These are phyloP conservation scores for Pestalotiopsis sp. DNA, from an alignment of 2,329 filamentous ascomycete species.

Conservation along the genomic window DNA sequence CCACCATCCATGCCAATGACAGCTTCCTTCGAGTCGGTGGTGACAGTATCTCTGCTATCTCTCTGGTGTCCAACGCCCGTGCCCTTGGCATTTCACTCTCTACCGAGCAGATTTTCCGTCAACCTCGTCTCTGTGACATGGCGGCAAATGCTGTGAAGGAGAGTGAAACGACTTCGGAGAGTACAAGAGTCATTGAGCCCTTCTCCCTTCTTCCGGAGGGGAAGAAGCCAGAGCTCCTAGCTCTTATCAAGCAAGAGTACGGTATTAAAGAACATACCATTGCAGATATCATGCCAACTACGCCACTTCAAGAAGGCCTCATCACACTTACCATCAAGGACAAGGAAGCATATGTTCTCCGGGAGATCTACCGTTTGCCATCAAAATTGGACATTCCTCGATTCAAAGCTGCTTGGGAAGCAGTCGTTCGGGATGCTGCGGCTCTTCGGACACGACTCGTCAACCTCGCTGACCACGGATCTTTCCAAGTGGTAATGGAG, in stretches of 20 bases:
- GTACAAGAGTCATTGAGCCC: background rate
- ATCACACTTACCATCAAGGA: background rate
- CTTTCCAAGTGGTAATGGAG: background rate
- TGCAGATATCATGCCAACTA: slow-evolving; percentile 1
- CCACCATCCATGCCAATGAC: slow-evolving; percentile 1
- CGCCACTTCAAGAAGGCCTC: slow-evolving; percentile 2
- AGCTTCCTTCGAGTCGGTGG: slow-evolving; percentile 6
- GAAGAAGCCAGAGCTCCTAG: background rate
- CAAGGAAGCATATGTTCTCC: slow-evolving; percentile 4
- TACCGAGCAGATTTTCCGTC: slow-evolving; percentile 11
- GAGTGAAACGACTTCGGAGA: background rate
- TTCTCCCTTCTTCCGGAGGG: slow-evolving; percentile 2
- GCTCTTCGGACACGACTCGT: slow-evolving; percentile 7
- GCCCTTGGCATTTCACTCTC: slow-evolving; percentile 3
- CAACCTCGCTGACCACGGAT: background rate
- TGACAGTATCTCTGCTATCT: slow-evolving; percentile 9
- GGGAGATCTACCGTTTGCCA: background rate
- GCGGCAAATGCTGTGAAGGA: background rate
- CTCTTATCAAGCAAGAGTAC: background rate
- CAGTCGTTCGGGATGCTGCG: background rate
- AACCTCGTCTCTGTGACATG: slow-evolving; percentile 4
- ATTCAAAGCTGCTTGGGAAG: slow-evolving; percentile 9
- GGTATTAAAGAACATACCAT: background rate
- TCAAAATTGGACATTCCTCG: background rate
- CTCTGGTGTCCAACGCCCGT: background rate